Evolutionary conservation across 139 green algal genomes (phyloP), one percentile per base, ranked within the genome.

Genomic region (Gonium pectorale): DNA sequence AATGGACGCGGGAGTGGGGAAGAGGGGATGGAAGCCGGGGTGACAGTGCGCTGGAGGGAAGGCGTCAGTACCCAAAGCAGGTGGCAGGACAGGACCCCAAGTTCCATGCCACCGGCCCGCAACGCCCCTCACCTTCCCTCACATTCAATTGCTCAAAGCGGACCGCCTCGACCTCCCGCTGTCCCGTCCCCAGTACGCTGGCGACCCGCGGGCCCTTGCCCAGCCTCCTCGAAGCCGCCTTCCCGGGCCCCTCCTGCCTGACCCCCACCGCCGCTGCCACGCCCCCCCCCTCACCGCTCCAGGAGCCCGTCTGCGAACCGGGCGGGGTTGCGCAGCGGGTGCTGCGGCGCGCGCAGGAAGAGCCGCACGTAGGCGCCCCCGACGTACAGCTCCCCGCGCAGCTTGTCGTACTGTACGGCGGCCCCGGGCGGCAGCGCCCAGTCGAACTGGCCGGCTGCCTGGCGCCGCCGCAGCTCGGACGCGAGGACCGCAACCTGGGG

Each of bases 361-460:
- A 98, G 90, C 19, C 93, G 91, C 52, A 99, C 89, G 82, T 98
- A 98, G 38, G 98, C 94, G 41, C 96, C 96, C 5, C 95, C 96
- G 15, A 98, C 84, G 56, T 93, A 94, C 52, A 95, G 90, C 89
- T 96, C 95, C 5, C 71, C 87, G n/a, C 75, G 59, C 82, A 94
- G 86, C 75, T 91, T 86, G 27, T 88, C 80, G 66, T 95, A 93
- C 56, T 74, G 56, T 54, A 96, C 38, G 19, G 44, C 26, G 49
- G 85, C 92, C 27, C 84, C 91, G 21, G 93, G 62, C 40, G 67
- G 81, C 54, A 78, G 79, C 56, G 68, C 54, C 81, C 81, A 86
- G 19, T 86, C 81, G 68, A 49, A 63, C 8, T 46, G 21, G 24
- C 62, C 82, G 13, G 26, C 67, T 27, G 73, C 74, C 31, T 91